Percentiles rank a stretch among this genome's conserved stretches.
Evolutionary conservation across 1,284 basidiomycete genomes (phyloP).

Genomic region (Microbotryum intermedium): DNA sequence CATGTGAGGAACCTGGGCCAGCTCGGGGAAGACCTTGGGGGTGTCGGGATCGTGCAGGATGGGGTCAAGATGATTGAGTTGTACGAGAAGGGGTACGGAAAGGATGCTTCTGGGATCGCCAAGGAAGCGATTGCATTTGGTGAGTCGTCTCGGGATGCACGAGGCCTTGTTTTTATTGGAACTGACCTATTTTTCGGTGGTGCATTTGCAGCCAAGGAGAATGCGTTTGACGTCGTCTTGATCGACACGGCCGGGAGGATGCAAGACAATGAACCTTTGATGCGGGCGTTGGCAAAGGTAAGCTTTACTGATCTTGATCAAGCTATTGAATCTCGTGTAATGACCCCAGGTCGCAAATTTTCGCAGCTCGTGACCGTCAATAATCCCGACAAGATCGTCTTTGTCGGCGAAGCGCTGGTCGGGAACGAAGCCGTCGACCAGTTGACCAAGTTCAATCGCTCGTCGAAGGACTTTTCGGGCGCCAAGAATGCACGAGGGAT

Average conservation of each 20-base stretch:
- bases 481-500: slow-evolving; percentile 71
- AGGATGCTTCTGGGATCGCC: slow-evolving; percentile 95
- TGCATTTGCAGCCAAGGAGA: slow-evolving; percentile 56
- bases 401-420: slow-evolving; percentile 90
- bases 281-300: slow-evolving; percentile 95
- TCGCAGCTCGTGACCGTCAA: slow-evolving; percentile 75
- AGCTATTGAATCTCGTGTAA: not conserved
- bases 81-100: slow-evolving; percentile 94
- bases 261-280: slow-evolving; percentile 97
- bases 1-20: slow-evolving; percentile 91
- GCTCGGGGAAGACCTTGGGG: slow-evolving; percentile 59
- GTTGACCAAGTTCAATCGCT: slow-evolving; percentile 83
- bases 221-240: slow-evolving; percentile 84
- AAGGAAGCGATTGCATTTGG: slow-evolving; percentile 88
- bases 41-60: slow-evolving; percentile 24
- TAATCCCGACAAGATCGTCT: slow-evolving; percentile 88
- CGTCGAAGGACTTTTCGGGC: slow-evolving; percentile 76
- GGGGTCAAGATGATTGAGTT: slow-evolving; percentile 61
- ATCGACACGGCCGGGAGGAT: slow-evolving; percentile 96
- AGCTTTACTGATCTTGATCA: slow-evolving; percentile 7
- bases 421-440: slow-evolving; percentile 97
- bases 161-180: no score
- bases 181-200: not conserved
- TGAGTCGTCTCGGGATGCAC: slow-evolving; percentile 40
- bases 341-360: not conserved